Percentiles rank a stretch among this genome's conserved stretches.
Evolutionary conservation across 1,284 basidiomycete genomes (phyloP).

Genomic region (Moesziomyces sp.): DNA sequence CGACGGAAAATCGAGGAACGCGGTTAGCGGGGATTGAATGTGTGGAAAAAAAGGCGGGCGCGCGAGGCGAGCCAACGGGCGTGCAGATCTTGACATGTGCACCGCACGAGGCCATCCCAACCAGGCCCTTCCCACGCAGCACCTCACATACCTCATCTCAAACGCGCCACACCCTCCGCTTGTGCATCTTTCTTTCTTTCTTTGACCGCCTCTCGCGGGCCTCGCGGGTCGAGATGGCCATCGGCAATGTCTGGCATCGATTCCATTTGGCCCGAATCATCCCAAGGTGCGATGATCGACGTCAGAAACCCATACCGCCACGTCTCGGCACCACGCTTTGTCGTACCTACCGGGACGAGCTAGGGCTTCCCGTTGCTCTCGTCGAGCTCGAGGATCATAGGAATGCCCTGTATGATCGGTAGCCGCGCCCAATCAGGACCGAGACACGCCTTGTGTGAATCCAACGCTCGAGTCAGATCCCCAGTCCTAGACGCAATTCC

Average conservation of each 20-base stretch:
- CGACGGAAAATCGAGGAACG: not conserved
- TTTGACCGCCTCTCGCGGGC: not conserved
- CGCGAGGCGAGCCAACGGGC: not conserved
- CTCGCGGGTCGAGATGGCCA: not conserved
- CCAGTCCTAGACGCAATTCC: not conserved
- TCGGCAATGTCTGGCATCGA: not conserved
- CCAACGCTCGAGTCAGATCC: not conserved
- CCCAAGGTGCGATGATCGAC: not conserved
- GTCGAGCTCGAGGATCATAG: not conserved
- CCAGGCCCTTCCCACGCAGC: conserved; percentile 4
- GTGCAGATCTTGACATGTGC: conserved; percentile 31
- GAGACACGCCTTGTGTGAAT: not conserved
- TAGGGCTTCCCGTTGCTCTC: no score
- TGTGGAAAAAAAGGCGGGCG: not conserved
- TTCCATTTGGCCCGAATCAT: not conserved
- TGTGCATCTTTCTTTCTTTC: not conserved
- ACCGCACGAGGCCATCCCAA: not conserved
- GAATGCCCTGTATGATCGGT: not conserved
- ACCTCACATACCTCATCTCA: conserved; percentile 29
- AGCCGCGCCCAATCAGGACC: not conserved
- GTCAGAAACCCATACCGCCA: not conserved
- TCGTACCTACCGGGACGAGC: no score
- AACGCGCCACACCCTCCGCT: no score
- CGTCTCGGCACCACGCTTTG: not conserved
- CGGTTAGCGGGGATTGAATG: conserved; percentile 6